Evolutionary conservation across 768 basidiomycete genomes (phyloP).

Genomic region (Suillus clintonianus): DNA sequence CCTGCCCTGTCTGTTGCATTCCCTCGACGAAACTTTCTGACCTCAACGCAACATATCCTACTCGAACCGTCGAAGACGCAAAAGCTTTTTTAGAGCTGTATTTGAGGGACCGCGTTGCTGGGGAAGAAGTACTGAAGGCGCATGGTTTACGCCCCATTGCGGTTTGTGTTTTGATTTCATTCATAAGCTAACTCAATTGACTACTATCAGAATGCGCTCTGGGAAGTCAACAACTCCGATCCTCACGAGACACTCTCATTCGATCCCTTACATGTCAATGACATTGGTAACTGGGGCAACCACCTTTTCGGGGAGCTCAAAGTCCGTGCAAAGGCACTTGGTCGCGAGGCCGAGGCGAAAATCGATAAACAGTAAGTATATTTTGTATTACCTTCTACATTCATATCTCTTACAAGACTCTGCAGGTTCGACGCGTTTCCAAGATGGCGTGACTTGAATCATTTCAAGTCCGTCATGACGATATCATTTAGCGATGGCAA

Average conservation of each 20-base stretch:
- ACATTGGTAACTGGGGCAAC: slow-evolving; percentile 32
- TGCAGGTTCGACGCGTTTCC: slow-evolving; percentile 31
- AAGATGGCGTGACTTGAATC: slow-evolving; percentile 36
- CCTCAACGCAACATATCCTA: slow-evolving; percentile 12
- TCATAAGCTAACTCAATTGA: background rate
- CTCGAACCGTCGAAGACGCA: background rate
- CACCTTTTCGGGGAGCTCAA: slow-evolving; percentile 22
- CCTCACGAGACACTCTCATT: slow-evolving; percentile 33
- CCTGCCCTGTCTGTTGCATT: slow-evolving; percentile 40
- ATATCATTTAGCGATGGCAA: slow-evolving; percentile 34
- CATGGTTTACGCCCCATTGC: slow-evolving; percentile 11
- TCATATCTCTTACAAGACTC: background rate
- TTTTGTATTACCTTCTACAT: background rate
- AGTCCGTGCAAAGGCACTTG: background rate
- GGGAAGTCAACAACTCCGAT: slow-evolving; percentile 35
- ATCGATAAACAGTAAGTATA: slow-evolving; percentile 13
- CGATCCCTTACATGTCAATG: slow-evolving; percentile 40
- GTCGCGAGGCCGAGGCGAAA: background rate
- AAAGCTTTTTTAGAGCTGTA: background rate
- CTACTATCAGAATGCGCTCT: slow-evolving; percentile 39
- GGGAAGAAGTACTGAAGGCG: slow-evolving; percentile 16
- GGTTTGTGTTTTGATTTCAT: background rate
- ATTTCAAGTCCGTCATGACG: slow-evolving; percentile 28
- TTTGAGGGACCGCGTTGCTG: slow-evolving; percentile 7
- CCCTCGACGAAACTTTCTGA: slow-evolving; percentile 25